phyloP scores from a whole-genome alignment of 805 yeast genomes.

The Blastobotrys robertii region DNA sequence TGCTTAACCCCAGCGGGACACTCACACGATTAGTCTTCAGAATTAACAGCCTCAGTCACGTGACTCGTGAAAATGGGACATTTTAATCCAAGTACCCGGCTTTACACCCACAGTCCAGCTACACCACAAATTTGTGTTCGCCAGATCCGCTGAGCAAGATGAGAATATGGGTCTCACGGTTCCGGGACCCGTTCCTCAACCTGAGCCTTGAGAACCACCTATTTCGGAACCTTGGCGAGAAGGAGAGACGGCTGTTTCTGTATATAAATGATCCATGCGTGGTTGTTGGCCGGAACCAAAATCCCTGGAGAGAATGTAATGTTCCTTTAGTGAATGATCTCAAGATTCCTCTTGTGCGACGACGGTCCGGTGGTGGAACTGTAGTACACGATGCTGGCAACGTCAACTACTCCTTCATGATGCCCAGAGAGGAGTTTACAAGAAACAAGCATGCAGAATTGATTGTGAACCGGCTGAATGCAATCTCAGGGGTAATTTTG shows the following conservation, averaged over 20 bases:
- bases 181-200: conserved; percentile 61
- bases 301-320: conserved; percentile 83
- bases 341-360: conserved; percentile 58
- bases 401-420: conserved; percentile 74
- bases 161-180: conserved; percentile 42
- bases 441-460: conserved; percentile 42
- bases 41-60: no score
- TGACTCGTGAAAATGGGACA: no score
- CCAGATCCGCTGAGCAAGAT: conserved; percentile 3
- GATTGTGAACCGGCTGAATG: conserved; percentile 34
- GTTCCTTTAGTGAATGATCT: conserved; percentile 41
- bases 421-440: conserved; percentile 53
- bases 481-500: conserved; percentile 10
- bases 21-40: not conserved
- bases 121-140: no score
- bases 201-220: conserved; percentile 75
- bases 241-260: conserved; percentile 49
- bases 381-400: conserved; percentile 93
- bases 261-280: conserved; percentile 77
- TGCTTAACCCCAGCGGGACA: not conserved
- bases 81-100: no score
- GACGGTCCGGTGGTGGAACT: conserved; percentile 92
- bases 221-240: conserved; percentile 35
- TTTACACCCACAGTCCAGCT: no score
- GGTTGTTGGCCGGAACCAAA: conserved; percentile 94